Conservation (phyloP, 2,329 filamentous ascomycete species). For the Colletotrichum tamarilloi region DNA sequence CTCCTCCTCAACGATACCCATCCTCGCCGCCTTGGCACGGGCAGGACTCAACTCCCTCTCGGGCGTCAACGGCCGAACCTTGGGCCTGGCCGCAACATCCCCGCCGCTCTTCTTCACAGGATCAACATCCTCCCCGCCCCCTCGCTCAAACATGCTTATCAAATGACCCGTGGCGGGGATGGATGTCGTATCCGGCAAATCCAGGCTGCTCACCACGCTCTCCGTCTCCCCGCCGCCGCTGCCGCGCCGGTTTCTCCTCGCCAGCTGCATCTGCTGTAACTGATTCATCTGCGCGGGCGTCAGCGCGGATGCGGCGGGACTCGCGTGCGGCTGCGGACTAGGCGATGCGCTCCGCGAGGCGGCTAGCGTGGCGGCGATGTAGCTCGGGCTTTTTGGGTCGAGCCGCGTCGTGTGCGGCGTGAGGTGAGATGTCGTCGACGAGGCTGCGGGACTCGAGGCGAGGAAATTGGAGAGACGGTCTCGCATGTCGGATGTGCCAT, state of each 20-base stretch:
- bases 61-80: slow-evolving; percentile 45
- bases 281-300: slow-evolving; percentile 32
- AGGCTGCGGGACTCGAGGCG: slow-evolving; percentile 29
- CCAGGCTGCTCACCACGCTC: slow-evolving; percentile 46
- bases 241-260: slow-evolving; percentile 40
- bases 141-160: slow-evolving; percentile 74
- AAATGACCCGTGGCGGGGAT: slow-evolving; percentile 73
- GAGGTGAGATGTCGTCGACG: slow-evolving; percentile 29
- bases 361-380: slow-evolving; percentile 70
- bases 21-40: slow-evolving; percentile 21
- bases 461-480: slow-evolving; percentile 42
- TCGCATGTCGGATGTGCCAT: slow-evolving; percentile 33
- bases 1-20: slow-evolving; percentile 13
- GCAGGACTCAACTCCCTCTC: slow-evolving; percentile 43
- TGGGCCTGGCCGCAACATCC: slow-evolving; percentile 34
- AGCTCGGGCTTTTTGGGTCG: slow-evolving; percentile 66
- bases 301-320: slow-evolving; percentile 15
- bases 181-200: slow-evolving; percentile 63
- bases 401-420: slow-evolving; percentile 36
- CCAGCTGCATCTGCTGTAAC: slow-evolving; percentile 25
- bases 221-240: slow-evolving; percentile 42
- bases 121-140: slow-evolving; percentile 40
- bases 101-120: slow-evolving; percentile 47
- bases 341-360: slow-evolving; percentile 36
- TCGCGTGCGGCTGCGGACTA: slow-evolving; percentile 29